Evolutionary conservation across 2,329 filamentous ascomycete species (phyloP), one percentile per base, ranked within the genome.

Genomic region (Penicillium griseofulvum): DNA sequence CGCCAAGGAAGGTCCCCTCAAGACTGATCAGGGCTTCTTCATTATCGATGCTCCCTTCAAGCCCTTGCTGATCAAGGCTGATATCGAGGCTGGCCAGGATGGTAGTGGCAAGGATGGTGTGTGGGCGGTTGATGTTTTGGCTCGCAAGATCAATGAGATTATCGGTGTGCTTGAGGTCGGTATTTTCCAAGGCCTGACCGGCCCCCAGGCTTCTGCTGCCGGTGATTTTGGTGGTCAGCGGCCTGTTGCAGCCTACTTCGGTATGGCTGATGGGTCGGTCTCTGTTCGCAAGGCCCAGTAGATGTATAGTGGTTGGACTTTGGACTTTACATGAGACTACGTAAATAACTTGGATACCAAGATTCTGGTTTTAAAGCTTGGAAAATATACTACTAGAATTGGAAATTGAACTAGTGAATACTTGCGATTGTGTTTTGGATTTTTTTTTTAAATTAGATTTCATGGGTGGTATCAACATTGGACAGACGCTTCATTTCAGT

Each of bases 181-280:
- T 14, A 81, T 99, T 43, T 99, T 99, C 78, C 84, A 86, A 39
- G 93, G 93, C 4, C 71, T 86, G 66, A 92, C 93, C 57, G 93
- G 93, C 0, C 78, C 84, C 16, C 81, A 95, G 71, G 83, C 85
- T 56, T 83, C 82, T 39, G 78, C 81, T 52, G 78, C 81, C 55
- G 81, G 85, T 61, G 78, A 81, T 51, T 76, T 85, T 45, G 87
- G 89, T 45, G 91, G 90, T 0, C 91, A 97, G 77, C 96, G 93
- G 77, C 94, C 94, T 0, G 83, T 97, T 12, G 91, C 91, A 28
- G 92, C 91, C 24, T 99, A 97, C 77, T 99, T 97, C 75, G 94
- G 94, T 34, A 89, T 94, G 85, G 83, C 88, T 42, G 89, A 90
- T 68, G 89, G 89, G 4, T 80, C 78, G 11, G 87, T 89, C 14